Conservation (phyloP, 1,139 yeast species). For the Pichia sp. region DNA sequence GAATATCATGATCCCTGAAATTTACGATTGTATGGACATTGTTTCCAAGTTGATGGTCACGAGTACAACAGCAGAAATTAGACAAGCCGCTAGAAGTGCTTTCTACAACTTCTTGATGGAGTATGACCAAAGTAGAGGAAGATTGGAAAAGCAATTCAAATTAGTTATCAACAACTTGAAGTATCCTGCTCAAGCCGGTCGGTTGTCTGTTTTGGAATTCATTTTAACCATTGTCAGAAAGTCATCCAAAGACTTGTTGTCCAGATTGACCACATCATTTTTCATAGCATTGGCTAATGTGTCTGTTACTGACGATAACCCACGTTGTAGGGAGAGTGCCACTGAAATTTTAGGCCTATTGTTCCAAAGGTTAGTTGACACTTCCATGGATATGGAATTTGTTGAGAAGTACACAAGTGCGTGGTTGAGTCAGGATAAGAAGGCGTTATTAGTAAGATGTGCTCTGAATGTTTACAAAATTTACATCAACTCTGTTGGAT, state of each 20-base stretch:
- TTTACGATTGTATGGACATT: slow-evolving; percentile 83
- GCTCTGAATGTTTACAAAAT: slow-evolving; percentile 73
- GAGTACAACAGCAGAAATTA: slow-evolving; percentile 74
- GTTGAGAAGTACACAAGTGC: slow-evolving; percentile 58
- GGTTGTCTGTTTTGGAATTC: slow-evolving; percentile 88
- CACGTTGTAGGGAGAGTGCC: slow-evolving; percentile 87
- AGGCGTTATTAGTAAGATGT: slow-evolving; percentile 60
- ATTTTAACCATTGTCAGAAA: slow-evolving; percentile 66
- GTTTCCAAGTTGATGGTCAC: slow-evolving; percentile 86
- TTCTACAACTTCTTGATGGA: slow-evolving; percentile 88
- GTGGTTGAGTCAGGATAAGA: slow-evolving; percentile 63
- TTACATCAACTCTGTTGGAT: slow-evolving; percentile 49
- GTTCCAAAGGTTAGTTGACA: slow-evolving; percentile 44
- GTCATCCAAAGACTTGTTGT: slow-evolving; percentile 58
- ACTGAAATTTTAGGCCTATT: slow-evolving; percentile 55
- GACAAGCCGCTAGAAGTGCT: slow-evolving; percentile 81
- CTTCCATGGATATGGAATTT: slow-evolving; percentile 34
- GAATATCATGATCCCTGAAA: slow-evolving; percentile 76
- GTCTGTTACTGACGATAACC: slow-evolving; percentile 69
- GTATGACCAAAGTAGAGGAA: slow-evolving; percentile 88
- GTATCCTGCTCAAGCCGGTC: slow-evolving; percentile 83
- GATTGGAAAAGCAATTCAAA: slow-evolving; percentile 77
- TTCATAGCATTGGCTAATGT: slow-evolving; percentile 80
- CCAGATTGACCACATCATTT: slow-evolving; percentile 65
- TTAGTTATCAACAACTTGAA: slow-evolving; percentile 77